These are phyloP conservation scores for Cladophialophora exuberans DNA, from an alignment of 2,329 filamentous ascomycete species.

Conservation along the genomic window DNA sequence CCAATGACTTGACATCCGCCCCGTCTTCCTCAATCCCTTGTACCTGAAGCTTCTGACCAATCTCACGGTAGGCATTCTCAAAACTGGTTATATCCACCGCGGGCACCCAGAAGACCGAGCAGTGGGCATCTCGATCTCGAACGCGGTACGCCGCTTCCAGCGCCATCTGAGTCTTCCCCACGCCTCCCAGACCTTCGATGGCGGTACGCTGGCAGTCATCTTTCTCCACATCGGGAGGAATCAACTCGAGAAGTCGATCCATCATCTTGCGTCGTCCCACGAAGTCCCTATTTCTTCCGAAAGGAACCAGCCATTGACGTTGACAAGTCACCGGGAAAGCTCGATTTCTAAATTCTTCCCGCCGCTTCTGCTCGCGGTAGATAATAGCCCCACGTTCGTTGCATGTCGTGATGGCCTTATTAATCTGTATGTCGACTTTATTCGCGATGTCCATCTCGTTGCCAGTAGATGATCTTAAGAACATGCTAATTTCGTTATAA, in stretches of 20 bases:
- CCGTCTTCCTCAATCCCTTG: slow-evolving; percentile 11
- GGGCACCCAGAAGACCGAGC: slow-evolving; percentile 25
- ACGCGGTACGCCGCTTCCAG: slow-evolving; percentile 27
- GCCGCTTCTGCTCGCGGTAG: neutral
- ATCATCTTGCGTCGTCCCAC: too few species aligned
- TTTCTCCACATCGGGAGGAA: too few species aligned
- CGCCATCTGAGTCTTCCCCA: slow-evolving; percentile 36
- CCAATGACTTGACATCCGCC: slow-evolving; percentile 16
- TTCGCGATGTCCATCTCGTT: neutral
- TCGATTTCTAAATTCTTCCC: neutral
- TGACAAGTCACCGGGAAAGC: too few species aligned
- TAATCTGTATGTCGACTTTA: neutral
- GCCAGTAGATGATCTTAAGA: neutral
- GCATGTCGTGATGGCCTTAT: neutral
- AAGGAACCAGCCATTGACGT: too few species aligned
- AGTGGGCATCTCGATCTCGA: neutral
- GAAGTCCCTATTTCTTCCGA: too few species aligned
- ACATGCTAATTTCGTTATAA: neutral
- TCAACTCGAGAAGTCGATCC: too few species aligned
- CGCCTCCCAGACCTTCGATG: slow-evolving; percentile 34
- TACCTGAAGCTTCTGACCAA: slow-evolving; percentile 14
- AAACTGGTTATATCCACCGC: slow-evolving; percentile 7
- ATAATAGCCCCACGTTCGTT: neutral
- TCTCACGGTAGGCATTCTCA: slow-evolving; percentile 14
- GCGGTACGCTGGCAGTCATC: too few species aligned